phyloP scores from a whole-genome alignment of 495 filamentous ascomycete genomes.

The Astrocystis sublimbata region DNA sequence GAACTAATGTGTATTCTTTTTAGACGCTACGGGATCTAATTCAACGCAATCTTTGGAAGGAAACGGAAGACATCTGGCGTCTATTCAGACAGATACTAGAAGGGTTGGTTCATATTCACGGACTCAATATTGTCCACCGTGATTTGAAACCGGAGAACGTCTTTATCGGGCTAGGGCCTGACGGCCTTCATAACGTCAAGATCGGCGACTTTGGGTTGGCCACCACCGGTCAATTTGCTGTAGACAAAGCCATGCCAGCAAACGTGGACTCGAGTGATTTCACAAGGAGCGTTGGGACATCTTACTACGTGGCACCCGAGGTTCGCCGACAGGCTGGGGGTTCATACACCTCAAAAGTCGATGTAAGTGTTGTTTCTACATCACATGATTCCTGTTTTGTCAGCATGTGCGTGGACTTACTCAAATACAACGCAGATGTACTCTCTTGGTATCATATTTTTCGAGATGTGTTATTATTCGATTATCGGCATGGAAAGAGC shows the following conservation, averaged over 20 bases:
- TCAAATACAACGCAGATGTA: conserved; percentile 69
- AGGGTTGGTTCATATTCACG: conserved; percentile 86
- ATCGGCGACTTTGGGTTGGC: conserved; percentile 97
- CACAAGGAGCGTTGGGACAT: conserved; percentile 91
- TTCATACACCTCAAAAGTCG: conserved; percentile 88
- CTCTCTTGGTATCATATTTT: conserved; percentile 94
- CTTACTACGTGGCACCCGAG: conserved; percentile 93
- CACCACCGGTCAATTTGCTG: conserved; percentile 74
- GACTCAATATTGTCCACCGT: conserved; percentile 88
- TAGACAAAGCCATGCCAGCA: conserved; percentile 65
- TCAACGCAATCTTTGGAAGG: conserved; percentile 67
- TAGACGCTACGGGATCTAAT: conserved; percentile 92
- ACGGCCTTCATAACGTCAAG: conserved; percentile 81
- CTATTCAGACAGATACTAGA: conserved; percentile 90
- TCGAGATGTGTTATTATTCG: conserved; percentile 90
- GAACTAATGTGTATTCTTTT: conserved; percentile 1
- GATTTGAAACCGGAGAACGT: conserved; percentile 99
- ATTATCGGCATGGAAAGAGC: conserved; percentile 88
- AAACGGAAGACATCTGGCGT: conserved; percentile 79
- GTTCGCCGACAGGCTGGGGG: conserved; percentile 70
- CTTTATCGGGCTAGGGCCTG: conserved; percentile 67
- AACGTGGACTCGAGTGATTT: conserved; percentile 53
- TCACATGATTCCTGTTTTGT: background rate
- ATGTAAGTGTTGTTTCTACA: conserved; percentile 57
- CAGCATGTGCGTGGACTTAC: background rate